Conservation (phyloP, 345 rosid genomes). For the Pugionium cornutum region DNA sequence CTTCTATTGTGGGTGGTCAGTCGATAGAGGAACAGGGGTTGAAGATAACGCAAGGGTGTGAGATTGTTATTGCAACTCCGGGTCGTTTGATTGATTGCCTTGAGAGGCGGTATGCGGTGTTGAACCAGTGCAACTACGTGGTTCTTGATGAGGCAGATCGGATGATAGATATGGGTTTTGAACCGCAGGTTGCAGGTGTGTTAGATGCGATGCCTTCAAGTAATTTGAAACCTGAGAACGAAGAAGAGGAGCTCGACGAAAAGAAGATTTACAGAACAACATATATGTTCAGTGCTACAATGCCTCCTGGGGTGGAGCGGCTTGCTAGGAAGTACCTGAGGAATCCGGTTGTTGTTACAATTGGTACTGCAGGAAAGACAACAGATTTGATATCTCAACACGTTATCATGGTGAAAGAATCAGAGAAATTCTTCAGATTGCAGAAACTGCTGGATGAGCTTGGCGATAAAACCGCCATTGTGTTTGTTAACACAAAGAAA, state of each 20-base stretch:
- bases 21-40: conserved; percentile 92
- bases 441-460: conserved; percentile 83
- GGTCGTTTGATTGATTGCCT: conserved; percentile 88
- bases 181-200: conserved; percentile 87
- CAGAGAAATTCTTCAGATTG: conserved; percentile 66
- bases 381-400: conserved; percentile 88
- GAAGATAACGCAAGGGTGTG: conserved; percentile 90
- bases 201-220: conserved; percentile 96
- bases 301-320: conserved; percentile 95
- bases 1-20: conserved; percentile 94
- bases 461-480: conserved; percentile 84
- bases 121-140: conserved; percentile 91
- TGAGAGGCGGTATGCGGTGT: conserved; percentile 85
- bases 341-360: conserved; percentile 92
- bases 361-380: conserved; percentile 95
- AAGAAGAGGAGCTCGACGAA: conserved; percentile 93
- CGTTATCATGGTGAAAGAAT: conserved; percentile 86
- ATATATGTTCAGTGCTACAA: conserved; percentile 97
- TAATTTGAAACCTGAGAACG: conserved; percentile 91
- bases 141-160: conserved; percentile 99
- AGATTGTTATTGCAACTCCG: conserved; percentile 88
- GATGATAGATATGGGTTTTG: conserved; percentile 96
- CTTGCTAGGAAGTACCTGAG: conserved; percentile 94
- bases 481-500: conserved; percentile 91
- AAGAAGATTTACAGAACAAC: conserved; percentile 91